phyloP scores from a whole-genome alignment of 176 grass and related monocot species.

The Musa beccarii region DNA sequence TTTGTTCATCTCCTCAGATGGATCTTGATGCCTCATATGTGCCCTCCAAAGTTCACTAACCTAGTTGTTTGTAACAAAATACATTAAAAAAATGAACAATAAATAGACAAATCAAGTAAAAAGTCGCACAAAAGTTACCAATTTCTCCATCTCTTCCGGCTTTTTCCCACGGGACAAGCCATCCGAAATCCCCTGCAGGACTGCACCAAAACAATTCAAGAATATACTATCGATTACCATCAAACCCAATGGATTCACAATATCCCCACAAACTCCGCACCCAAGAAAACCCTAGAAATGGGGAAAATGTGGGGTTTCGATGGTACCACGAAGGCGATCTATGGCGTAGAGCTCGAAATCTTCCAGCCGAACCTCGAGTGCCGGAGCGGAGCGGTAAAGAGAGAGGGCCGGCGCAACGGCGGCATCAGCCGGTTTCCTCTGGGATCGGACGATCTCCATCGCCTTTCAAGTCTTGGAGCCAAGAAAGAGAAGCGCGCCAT shows the following conservation, averaged over 20 bases:
- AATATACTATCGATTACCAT: not conserved
- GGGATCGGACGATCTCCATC: slow-evolving; percentile 91
- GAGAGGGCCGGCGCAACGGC: slow-evolving; percentile 30
- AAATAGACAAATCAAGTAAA: not conserved
- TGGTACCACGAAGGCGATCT: slow-evolving; percentile 75
- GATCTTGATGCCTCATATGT: slow-evolving; percentile 87
- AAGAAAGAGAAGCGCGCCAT: not conserved
- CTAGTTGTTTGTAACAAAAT: slow-evolving; percentile 22
- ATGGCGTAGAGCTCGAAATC: slow-evolving; percentile 93
- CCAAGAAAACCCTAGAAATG: not conserved
- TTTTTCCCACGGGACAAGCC: slow-evolving; percentile 74
- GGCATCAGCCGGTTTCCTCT: slow-evolving; percentile 33
- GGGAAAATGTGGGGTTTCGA: not conserved
- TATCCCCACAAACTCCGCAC: not conserved
- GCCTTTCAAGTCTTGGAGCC: not conserved
- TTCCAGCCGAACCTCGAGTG: slow-evolving; percentile 74
- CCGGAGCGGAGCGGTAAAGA: slow-evolving; percentile 60
- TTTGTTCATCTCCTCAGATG: slow-evolving; percentile 67
- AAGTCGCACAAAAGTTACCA: slow-evolving; percentile 33
- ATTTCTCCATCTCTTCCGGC: slow-evolving; percentile 84
- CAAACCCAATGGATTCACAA: not conserved
- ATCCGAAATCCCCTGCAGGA: slow-evolving; percentile 82
- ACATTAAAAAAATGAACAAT: not conserved
- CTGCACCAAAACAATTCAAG: slow-evolving; percentile 25
- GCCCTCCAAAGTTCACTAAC: slow-evolving; percentile 58